Evolutionary conservation across 1,139 yeast species (phyloP), one percentile per base, ranked within the genome.

Genomic region (Debaryomyces nepalensis): DNA sequence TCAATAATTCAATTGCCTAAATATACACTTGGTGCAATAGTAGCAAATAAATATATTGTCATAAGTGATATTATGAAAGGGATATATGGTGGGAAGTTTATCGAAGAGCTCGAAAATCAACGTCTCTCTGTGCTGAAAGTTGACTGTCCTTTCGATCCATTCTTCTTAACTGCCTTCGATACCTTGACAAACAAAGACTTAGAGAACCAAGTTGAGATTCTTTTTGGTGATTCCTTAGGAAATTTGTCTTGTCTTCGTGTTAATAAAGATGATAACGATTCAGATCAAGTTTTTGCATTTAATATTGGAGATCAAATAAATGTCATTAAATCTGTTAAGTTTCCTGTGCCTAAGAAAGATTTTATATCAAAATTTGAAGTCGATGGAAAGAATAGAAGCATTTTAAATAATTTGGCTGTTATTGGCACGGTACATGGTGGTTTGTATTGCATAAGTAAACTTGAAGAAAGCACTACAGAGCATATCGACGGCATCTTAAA

Each of bases 391-490:
- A 18, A 19, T 4, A 16, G 10, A 10, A 10, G n/a, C 2, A 5
- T 33, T 23, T 21, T 39, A 2, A 34, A 15, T 3, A 51, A 44
- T 3, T 34, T 52, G 14, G 66, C 59, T 0, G 38, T 68, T 1
- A 41, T 70, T 16, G 76, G 75, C 3, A 71, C 76, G 0, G 59
- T 61, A 1, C 57, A 57, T 47, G 77, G 77, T 6, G 72, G 66
- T 2, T 48, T 71, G 7, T 67, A 62, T 42, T 45, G 41, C 3
- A 11, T 57, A 4, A 48, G 53, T 31, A 55, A 20, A 18, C 21
- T 33, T 26, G 11, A 11, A 11, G 23, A 33, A 3, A 69, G 66
- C 40, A 57, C 64, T 14, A 70, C 65, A 29, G 47, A 54, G 26
- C 52, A 51, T 7, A 24, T 51, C 5, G 42, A 33, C 14, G 42